Evolutionary conservation across 225 moss, liverwort and hornwort genomes (phyloP).

Genomic region (Thuidium tamariscinum): DNA sequence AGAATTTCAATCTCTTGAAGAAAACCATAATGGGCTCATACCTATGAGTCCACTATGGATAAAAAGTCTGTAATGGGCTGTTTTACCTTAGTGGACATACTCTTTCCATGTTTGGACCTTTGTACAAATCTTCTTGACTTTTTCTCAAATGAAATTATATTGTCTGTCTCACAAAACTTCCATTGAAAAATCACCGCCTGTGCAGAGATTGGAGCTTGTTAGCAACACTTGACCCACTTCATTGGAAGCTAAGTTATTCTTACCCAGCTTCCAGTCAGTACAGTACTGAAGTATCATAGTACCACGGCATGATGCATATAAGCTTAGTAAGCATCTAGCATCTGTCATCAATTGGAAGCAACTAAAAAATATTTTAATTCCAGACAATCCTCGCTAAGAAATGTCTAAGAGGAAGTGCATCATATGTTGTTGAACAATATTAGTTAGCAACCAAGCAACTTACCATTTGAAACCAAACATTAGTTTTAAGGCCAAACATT

Average conservation of each 20-base stretch:
- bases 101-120: too few species aligned
- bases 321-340: too few species aligned
- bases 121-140: background rate
- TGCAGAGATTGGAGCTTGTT: background rate
- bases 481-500: too few species aligned
- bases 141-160: background rate
- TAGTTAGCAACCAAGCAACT: accelerated
- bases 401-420: too few species aligned
- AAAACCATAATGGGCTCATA: too few species aligned
- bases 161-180: background rate
- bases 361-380: background rate
- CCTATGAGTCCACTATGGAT: too few species aligned
- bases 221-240: background rate
- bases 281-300: background rate
- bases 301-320: background rate
- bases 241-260: background rate
- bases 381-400: background rate
- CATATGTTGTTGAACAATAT: too few species aligned
- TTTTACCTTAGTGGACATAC: too few species aligned
- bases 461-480: background rate
- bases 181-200: background rate
- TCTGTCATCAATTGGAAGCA: background rate
- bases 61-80: too few species aligned
- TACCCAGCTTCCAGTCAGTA: background rate
- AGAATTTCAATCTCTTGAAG: too few species aligned